Percentiles rank a stretch among this genome's conserved stretches.
Evolutionary conservation across 768 basidiomycete genomes (phyloP).

Genomic region (Austroboletus festivus): DNA sequence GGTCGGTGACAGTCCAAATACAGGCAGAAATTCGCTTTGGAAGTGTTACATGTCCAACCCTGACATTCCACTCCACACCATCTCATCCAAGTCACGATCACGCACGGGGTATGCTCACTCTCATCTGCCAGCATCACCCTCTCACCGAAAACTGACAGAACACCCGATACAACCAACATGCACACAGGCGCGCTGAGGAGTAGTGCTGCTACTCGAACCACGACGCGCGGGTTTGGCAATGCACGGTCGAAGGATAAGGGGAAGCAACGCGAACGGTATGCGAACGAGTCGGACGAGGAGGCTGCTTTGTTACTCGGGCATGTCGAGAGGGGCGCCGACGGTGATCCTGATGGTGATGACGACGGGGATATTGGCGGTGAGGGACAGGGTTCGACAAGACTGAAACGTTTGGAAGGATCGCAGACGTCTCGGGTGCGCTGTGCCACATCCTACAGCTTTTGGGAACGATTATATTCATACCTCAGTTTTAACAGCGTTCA

Average conservation of each 20-base stretch:
- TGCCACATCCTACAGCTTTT: background rate
- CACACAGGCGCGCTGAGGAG: slow-evolving; percentile 32
- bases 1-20: background rate
- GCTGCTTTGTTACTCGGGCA: slow-evolving; percentile 44
- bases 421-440: slow-evolving; percentile 16
- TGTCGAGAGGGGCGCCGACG: slow-evolving; percentile 33
- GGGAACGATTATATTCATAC: slow-evolving; percentile 1
- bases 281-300: slow-evolving; percentile 64
- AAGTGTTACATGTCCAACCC: slow-evolving; percentile 35
- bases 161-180: slow-evolving; percentile 21
- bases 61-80: slow-evolving; percentile 67
- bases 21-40: background rate
- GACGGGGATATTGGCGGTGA: slow-evolving; percentile 36
- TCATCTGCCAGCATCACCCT: slow-evolving; percentile 30
- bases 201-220: slow-evolving; percentile 30
- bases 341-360: slow-evolving; percentile 34
- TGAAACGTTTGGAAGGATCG: slow-evolving; percentile 27
- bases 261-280: slow-evolving; percentile 52
- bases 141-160: slow-evolving; percentile 18
- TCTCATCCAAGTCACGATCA: slow-evolving; percentile 46
- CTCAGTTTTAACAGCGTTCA: slow-evolving; percentile 15
- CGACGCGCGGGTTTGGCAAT: slow-evolving; percentile 12
- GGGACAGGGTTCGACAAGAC: slow-evolving; percentile 25
- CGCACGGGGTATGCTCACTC: slow-evolving; percentile 47
- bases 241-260: slow-evolving; percentile 35